These are phyloP conservation scores for Cystobasidium sp. DNA, from an alignment of 1,284 basidiomycete genomes.

Conservation along the genomic window DNA sequence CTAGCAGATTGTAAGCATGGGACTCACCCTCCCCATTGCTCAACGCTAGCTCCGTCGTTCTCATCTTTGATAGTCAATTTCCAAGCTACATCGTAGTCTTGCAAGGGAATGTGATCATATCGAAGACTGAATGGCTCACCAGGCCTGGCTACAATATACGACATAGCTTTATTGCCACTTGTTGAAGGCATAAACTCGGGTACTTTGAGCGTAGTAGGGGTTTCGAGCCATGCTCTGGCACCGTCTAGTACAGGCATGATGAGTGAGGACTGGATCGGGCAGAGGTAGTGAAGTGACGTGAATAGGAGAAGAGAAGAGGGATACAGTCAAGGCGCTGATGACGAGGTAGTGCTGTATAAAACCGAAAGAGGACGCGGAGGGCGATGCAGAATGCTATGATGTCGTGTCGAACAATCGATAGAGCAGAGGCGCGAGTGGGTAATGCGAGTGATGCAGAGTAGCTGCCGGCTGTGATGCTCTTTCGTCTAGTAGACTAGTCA, in stretches of 20 bases:
- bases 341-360: not conserved
- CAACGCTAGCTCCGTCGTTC: slow-evolving; percentile 24
- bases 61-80: slow-evolving; percentile 39
- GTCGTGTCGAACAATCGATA: too few species aligned
- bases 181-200: slow-evolving; percentile 31
- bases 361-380: not conserved
- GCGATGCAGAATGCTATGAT: not conserved
- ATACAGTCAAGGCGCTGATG: not conserved
- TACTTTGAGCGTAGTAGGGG: slow-evolving; percentile 41
- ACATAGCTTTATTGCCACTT: slow-evolving; percentile 17
- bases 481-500: too few species aligned
- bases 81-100: slow-evolving; percentile 42
- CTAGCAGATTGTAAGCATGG: not conserved
- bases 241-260: slow-evolving; percentile 41
- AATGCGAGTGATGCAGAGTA: not conserved
- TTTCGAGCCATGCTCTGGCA: slow-evolving; percentile 41
- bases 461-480: not conserved
- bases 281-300: not conserved
- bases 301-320: not conserved
- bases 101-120: slow-evolving; percentile 33
- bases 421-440: slow-evolving; percentile 5
- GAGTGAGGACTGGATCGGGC: too few species aligned
- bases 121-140: slow-evolving; percentile 41
- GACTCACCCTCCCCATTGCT: slow-evolving; percentile 44
- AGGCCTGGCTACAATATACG: slow-evolving; percentile 37